Evolutionary conservation across 208 protist species (phyloP).

Genomic region (Borovskyia barvae): DNA sequence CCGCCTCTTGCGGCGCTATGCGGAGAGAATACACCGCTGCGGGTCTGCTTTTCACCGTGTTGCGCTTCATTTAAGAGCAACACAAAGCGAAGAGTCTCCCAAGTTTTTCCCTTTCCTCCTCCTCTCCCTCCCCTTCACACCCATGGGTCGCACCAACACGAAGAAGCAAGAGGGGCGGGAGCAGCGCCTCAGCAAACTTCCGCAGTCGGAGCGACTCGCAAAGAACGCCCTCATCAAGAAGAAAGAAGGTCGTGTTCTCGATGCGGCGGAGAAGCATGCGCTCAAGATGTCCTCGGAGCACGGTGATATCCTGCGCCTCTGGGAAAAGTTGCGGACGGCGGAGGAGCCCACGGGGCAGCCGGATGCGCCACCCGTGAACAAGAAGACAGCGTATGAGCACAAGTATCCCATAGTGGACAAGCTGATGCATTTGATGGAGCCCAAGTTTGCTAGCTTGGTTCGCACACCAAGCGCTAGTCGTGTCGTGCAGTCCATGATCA

Average conservation of each 20-base stretch:
- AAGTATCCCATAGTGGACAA: conserved; percentile 89
- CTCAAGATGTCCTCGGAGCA: conserved; percentile 88
- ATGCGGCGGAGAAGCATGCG: conserved; percentile 83
- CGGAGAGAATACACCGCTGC: too few relatives aligned
- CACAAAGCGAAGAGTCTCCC: too few relatives aligned
- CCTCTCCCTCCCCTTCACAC: background rate
- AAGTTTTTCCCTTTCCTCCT: background rate
- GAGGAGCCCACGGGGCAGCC: conserved; percentile 19
- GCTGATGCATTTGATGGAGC: conserved; percentile 75
- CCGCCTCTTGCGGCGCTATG: too few relatives aligned
- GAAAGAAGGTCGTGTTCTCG: conserved; percentile 81
- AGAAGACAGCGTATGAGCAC: conserved; percentile 72
- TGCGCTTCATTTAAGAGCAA: too few relatives aligned
- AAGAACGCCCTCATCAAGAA: conserved; percentile 90
- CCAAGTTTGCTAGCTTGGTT: conserved; percentile 61
- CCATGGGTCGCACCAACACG: conserved; percentile 78
- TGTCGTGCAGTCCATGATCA: conserved; percentile 91
- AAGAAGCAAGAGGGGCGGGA: conserved; percentile 78
- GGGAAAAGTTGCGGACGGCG: conserved; percentile 73
- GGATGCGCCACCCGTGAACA: conserved; percentile 10
- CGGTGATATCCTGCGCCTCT: conserved; percentile 84
- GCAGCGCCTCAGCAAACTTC: conserved; percentile 58
- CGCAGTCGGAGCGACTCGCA: conserved; percentile 62
- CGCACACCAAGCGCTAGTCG: conserved; percentile 81
- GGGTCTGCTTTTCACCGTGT: too few relatives aligned